Evolutionary conservation across 2,329 filamentous ascomycete genomes (phyloP).

Genomic region (Talaromyces sp.): DNA sequence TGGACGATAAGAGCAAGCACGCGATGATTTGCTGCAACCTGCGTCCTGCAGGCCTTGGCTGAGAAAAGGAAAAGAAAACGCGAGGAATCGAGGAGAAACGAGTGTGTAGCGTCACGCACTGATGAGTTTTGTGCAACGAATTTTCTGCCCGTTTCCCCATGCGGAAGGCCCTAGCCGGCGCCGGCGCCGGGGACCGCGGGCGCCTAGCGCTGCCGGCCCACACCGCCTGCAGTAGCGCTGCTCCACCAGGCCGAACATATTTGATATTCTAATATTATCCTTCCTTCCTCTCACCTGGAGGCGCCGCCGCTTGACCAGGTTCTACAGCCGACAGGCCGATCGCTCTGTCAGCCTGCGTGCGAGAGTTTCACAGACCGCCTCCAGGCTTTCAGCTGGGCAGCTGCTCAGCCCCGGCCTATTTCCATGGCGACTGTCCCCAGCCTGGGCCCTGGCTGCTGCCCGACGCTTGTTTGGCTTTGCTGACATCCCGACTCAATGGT

Average conservation of each 20-base stretch:
- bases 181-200: not conserved
- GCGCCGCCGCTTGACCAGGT: not conserved
- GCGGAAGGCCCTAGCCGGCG: not conserved
- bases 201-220: not conserved
- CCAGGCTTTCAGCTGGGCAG: not conserved
- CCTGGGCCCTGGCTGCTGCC: not conserved
- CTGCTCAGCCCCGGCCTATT: not conserved
- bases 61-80: not conserved
- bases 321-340: not conserved
- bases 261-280: not conserved
- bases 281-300: not conserved
- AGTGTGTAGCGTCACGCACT: not conserved
- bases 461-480: not conserved
- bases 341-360: not conserved
- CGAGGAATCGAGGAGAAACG: not conserved
- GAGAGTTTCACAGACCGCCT: not conserved
- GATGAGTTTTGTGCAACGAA: not conserved
- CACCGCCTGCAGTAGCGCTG: not conserved
- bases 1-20: slow-evolving; percentile 5
- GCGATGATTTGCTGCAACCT: not conserved
- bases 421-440: not conserved
- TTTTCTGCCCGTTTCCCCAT: not conserved
- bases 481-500: not conserved
- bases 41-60: not conserved
- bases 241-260: not conserved